Conservation (phyloP, 2,329 filamentous ascomycete species). For the Alternaria sp. region DNA sequence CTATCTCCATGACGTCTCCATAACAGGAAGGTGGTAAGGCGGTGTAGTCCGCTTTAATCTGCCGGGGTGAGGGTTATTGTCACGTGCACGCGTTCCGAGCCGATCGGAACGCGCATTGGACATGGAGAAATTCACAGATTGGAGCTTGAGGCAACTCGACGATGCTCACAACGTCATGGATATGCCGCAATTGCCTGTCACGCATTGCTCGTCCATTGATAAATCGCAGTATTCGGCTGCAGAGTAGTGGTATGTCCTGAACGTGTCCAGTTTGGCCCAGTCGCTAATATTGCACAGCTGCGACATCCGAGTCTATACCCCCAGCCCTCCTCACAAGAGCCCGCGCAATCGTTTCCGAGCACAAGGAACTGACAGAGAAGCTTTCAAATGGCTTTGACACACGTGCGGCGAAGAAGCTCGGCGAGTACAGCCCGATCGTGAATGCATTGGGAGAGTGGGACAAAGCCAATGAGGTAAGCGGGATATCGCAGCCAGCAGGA, state of each 20-base stretch:
- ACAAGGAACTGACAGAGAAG: conserved; percentile 59
- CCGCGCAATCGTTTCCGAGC: conserved; percentile 61
- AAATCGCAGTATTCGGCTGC: conserved; percentile 35
- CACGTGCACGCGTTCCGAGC: conserved; percentile 36
- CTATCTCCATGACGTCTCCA: conserved; percentile 13
- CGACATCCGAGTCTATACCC: conserved; percentile 52
- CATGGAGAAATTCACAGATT: conserved; percentile 11
- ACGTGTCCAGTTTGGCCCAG: background rate
- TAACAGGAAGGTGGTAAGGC: conserved; percentile 20
- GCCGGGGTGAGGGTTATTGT: conserved; percentile 9
- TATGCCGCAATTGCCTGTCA: conserved; percentile 57
- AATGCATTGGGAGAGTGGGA: conserved; percentile 64
- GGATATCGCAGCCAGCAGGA: background rate
- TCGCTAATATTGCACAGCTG: conserved; percentile 25
- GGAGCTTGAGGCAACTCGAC: conserved; percentile 3
- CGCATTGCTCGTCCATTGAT: conserved; percentile 45
- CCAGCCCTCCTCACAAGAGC: conserved; percentile 63
- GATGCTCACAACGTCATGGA: conserved; percentile 52
- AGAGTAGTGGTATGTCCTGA: conserved; percentile 32
- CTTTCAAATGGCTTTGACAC: conserved; percentile 63
- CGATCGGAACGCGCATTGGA: conserved; percentile 32
- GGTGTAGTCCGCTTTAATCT: conserved; percentile 2
- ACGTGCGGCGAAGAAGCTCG: conserved; percentile 63
- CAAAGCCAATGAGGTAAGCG: conserved; percentile 61
- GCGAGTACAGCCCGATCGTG: conserved; percentile 61